Base-by-base conservation (phyloP, 2,329 filamentous ascomycete species). In the Coleophoma crateriformis region DNA sequence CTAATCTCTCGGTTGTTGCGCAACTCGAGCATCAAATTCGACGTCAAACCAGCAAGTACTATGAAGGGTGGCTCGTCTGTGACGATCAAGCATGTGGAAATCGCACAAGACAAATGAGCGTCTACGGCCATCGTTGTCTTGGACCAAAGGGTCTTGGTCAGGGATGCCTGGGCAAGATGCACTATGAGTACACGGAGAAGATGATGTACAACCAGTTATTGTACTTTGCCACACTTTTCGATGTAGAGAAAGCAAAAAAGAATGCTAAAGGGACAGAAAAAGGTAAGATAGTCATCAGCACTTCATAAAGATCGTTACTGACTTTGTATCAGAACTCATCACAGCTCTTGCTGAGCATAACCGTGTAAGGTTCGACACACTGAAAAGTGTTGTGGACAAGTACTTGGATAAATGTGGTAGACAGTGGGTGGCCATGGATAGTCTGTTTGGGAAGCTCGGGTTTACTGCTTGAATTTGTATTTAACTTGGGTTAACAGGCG, bases 351-450 rank as follows among this genome's bases (percentile, higher is more conserved):
- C 84, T 3, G 88, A 91, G 64, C 84, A 90, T 67, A 99, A 99
- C 68, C 79, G 88, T 50, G 75, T 77, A 37, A 76, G 90, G 53
- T 97, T 97, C 65, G 79, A 70, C 11, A 89, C 87, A 0, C 72
- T 92, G 57, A 88, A 84, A 73, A 77, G 77, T 7, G 82, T 90
- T 13, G 88, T 96, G 5, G 89, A 92, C 56, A 82, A 74, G 62
- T 95, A 95, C 70, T 70, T 96, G 59, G 89, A 90, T 62, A 94
- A 92, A 72, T 95, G 90, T 68, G 91, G 91, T 22, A 76, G 89
- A 59, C 87, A 90, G 68, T 96, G 90, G 89, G 91, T 96, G 47
- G 87, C 89, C 58, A 96, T 96, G 91, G 90, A 94, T 68, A 84
- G 76, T 57, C 70, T 96, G 55, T 96, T 96, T 75, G 78, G 80